Evolutionary conservation across 108 stramenopile genomes (phyloP).

Genomic region (Schizochytrium sp.): DNA sequence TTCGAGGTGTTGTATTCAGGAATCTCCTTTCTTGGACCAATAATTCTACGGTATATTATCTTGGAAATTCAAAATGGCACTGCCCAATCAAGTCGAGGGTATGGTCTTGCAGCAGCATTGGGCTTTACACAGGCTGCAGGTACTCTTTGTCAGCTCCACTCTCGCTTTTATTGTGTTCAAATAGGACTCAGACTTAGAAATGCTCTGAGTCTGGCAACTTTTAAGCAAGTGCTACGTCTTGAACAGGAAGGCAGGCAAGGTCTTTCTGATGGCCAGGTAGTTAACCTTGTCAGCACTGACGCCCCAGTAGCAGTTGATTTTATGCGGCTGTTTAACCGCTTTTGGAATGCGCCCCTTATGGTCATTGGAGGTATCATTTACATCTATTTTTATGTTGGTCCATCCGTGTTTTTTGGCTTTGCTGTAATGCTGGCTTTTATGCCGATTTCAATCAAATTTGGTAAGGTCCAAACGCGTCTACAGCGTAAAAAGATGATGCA

Average conservation of each 20-base stretch:
- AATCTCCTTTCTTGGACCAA: not conserved
- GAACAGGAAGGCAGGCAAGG: slow-evolving; percentile 77
- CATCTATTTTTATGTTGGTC: slow-evolving; percentile 84
- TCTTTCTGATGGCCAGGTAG: slow-evolving; percentile 82
- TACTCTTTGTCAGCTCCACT: slow-evolving; percentile 46
- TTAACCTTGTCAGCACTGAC: slow-evolving; percentile 90
- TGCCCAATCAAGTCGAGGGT: not conserved
- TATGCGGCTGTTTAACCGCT: slow-evolving; percentile 33
- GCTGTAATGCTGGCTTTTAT: slow-evolving; percentile 86
- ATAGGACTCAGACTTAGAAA: slow-evolving; percentile 17
- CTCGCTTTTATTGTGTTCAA: not conserved
- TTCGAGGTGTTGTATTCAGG: not conserved
- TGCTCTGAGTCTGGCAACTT: slow-evolving; percentile 41
- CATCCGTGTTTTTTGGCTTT: slow-evolving; percentile 83
- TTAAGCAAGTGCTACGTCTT: slow-evolving; percentile 80
- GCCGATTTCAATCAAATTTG: slow-evolving; percentile 83
- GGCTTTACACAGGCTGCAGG: not conserved
- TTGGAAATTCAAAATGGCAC: not conserved
- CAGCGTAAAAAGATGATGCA: slow-evolving; percentile 86
- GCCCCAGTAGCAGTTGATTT: slow-evolving; percentile 88
- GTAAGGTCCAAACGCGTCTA: slow-evolving; percentile 77
- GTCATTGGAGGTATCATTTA: slow-evolving; percentile 83
- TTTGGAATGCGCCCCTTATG: slow-evolving; percentile 81
- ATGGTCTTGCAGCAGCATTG: slow-evolving; percentile 2
- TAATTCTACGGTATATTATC: not conserved